Conservation (phyloP, 2,329 filamentous ascomycete genomes). For the Calonectria crousiana region DNA sequence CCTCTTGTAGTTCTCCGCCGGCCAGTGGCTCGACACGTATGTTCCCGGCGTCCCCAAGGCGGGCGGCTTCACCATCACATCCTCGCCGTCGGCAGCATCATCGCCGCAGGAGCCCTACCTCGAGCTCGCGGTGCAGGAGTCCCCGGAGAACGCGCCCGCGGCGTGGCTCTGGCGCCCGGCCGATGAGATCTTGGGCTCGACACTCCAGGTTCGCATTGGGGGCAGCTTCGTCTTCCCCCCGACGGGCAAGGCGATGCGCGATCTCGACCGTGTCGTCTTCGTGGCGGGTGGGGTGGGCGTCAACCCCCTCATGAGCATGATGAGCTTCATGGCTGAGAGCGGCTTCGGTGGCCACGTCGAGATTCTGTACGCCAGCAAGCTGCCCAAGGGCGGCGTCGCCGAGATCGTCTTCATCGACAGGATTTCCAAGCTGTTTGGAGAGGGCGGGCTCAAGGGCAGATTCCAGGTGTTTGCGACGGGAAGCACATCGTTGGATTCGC, state of each 20-base stretch:
- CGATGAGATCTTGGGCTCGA: constrained; percentile 67
- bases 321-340: constrained; percentile 67
- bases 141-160: constrained; percentile 77
- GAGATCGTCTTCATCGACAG: constrained; percentile 65
- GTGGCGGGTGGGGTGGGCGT: constrained; percentile 87
- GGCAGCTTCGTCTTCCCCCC: constrained; percentile 87
- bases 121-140: constrained; percentile 83
- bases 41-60: constrained; percentile 76
- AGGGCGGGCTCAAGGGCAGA: constrained; percentile 52
- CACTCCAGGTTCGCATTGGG: constrained; percentile 78
- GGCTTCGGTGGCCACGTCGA: constrained; percentile 56
- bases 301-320: constrained; percentile 83
- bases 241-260: constrained; percentile 51
- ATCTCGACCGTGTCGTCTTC: constrained; percentile 72
- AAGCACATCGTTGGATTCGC: not conserved
- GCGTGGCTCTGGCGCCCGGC: constrained; percentile 78
- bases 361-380: constrained; percentile 72
- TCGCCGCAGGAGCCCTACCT: constrained; percentile 61
- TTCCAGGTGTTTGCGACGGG: constrained; percentile 63
- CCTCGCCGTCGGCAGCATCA: constrained; percentile 71
- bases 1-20: constrained; percentile 75
- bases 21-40: constrained; percentile 90
- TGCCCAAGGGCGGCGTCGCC: constrained; percentile 43
- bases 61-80: constrained; percentile 91
- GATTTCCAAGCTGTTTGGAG: constrained; percentile 56